Percentiles rank a stretch among this genome's conserved stretches.
Conservation (phyloP, 129 eudicot genomes). For the Flaveria brownii region DNA sequence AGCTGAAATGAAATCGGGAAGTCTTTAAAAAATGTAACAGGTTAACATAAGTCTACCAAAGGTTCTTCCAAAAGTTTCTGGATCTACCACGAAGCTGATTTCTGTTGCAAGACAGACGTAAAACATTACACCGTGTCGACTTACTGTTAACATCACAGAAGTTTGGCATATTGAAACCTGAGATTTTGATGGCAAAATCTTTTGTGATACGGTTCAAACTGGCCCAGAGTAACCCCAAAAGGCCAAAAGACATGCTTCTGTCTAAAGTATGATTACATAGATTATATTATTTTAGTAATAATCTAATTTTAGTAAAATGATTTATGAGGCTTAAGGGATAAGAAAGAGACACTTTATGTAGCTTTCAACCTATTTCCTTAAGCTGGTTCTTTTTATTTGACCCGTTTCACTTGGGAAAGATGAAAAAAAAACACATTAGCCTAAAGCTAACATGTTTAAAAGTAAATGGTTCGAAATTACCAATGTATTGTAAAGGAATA, state of each 20-base stretch:
- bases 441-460: background rate
- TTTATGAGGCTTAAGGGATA: too few relatives aligned
- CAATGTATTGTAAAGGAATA: too few relatives aligned
- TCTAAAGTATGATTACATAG: too few relatives aligned
- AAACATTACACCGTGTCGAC: background rate
- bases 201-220: background rate
- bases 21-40: background rate
- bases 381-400: too few relatives aligned
- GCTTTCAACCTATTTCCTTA: too few relatives aligned
- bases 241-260: background rate
- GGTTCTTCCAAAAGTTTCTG: slow-evolving; percentile 27
- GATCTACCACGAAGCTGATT: slow-evolving; percentile 22
- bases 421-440: background rate
- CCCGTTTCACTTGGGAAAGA: background rate
- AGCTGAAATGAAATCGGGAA: too few relatives aligned
- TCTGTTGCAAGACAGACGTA: slow-evolving; percentile 4
- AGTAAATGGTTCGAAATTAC: too few relatives aligned
- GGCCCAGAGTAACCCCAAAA: background rate
- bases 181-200: background rate
- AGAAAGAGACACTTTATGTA: too few relatives aligned
- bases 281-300: background rate
- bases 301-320: too few relatives aligned
- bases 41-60: background rate
- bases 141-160: too few relatives aligned
- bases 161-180: background rate